Base-by-base conservation (phyloP, 495 filamentous ascomycete species). In the Xylaria venustula region DNA sequence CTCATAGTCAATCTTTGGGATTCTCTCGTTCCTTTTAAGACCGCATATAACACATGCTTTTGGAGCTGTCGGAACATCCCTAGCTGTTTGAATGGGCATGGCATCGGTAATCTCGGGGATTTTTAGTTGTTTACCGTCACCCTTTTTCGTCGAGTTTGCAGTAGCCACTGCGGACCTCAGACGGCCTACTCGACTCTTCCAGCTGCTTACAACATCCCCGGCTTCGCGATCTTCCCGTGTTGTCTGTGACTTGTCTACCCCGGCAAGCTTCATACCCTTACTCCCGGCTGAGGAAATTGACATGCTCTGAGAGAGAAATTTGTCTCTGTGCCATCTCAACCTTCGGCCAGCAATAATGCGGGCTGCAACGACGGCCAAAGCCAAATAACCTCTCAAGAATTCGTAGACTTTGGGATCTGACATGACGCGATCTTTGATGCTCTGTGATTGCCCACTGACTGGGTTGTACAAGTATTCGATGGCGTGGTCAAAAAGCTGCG, bases 261-360 rank as follows among this genome's bases (percentile, higher is more conserved):
- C 86, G 2, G 87, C 85, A 8, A 98, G 84, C 73, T 96, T 97
- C 94, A 98, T 97, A 23, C 93, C 92, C 81, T 87, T 88, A 25
- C 84, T 81, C 1, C 83, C 83, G 11, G 85, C 78, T 23, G 82
- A 83, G 2, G 91, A 89, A 63, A 97, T 94, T 49, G 87, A 85
- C 90, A 93, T 96, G 65, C 86, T 84, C 72, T 96, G 90, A n/a
- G 87, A 81, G n/a, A 97, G 83, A 64, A 88, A 82, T 50, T 81
- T 85, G 74, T 97, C 93, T 52, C 93, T 84, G 73, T 93, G 93
- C 93, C 93, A 97, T 53, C 94, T 88, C 48, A 88, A 73, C 56
- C 88, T 90, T 54, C 94, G 87, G 30, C 94, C 94, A 2, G 91
- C 90, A 58, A 98, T 88, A 46, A 98, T 83, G 23, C 88, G 88